phyloP scores from a whole-genome alignment of 179 eudicot genomes.

The Beta corolliflora region DNA sequence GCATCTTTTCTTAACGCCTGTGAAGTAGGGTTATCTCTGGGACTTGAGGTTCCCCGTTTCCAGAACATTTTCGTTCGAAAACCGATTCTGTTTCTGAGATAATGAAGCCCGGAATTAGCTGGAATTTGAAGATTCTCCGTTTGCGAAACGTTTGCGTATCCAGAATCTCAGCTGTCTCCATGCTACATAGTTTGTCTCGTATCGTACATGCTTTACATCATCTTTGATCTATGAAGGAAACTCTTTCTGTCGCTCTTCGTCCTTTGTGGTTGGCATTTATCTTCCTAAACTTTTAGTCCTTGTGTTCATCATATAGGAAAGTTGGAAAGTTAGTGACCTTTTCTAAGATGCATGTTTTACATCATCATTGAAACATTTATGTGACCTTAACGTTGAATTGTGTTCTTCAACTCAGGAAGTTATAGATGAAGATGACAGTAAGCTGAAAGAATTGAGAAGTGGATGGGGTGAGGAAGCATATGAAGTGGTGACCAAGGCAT shows the following conservation, averaged over 20 bases:
- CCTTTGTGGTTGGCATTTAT: not conserved
- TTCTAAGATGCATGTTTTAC: not conserved
- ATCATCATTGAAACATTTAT: not conserved
- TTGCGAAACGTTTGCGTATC: no score
- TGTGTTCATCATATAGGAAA: not conserved
- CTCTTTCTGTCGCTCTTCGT: not conserved
- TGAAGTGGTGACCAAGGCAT: constrained; percentile 40
- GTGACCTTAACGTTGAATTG: not conserved
- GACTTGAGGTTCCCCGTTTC: no score
- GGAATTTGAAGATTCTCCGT: no score
- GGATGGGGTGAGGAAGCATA: constrained; percentile 51
- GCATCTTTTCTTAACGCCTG: no score
- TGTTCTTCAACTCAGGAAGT: constrained; percentile 40
- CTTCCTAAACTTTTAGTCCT: not conserved
- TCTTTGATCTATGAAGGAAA: not conserved
- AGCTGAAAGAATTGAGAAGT: constrained; percentile 41
- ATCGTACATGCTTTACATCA: not conserved
- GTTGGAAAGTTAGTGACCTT: not conserved
- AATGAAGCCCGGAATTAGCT: no score
- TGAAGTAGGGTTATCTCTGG: no score
- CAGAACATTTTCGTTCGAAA: no score
- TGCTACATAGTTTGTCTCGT: not conserved
- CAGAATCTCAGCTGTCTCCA: no score
- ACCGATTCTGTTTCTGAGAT: no score
- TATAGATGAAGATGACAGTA: constrained; percentile 45